Base-by-base conservation (phyloP, 2,329 filamentous ascomycete genomes). In the Epichloe glyceriae region DNA sequence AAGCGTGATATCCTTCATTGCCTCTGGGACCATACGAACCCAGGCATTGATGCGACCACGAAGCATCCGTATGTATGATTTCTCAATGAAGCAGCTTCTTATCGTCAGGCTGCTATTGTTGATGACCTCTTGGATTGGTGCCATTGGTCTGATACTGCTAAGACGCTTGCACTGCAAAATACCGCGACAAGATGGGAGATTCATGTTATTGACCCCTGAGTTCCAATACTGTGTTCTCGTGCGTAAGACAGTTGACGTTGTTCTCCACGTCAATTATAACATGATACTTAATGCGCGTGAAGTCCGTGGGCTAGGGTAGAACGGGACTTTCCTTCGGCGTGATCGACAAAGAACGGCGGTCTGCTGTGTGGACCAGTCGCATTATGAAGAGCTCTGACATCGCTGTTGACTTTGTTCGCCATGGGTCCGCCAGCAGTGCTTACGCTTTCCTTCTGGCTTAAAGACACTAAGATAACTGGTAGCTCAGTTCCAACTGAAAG, bases 301-400 rank as follows among this genome's bases (percentile, higher is more conserved):
- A 33, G 6, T 26, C 6, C 50, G 50, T 15, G 50, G 50, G 20
- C 44, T 51, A 26, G 5, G 33, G 17, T 53, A 54, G 51, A 40
- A 54, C 3, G 50, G 53, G 22, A 53, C 45, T 35, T 48, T 51
- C n/a, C 51, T 49, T 51, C 45, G 6, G 34, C 40, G 40, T 53
- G 53, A 37, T 55, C 49, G 26, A 55, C 49, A 42, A n/a, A 33
- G 20, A 55, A 55, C 20, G 51, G 53, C 37, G 53, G 53, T 41
- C 51, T 42, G 35, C 47, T 52, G 3, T 34, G 47, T 22, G 14
- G 30, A 19, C 51, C 47, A 20, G 43, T 50, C 44, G 47, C 26
- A 33, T 50, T 46, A 35, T 52, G 47, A 17, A 52, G 19, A 20
- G n/a, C 38, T 44, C 49, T 46, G 34, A 55, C 44, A 37, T 53